These are phyloP conservation scores for Colletotrichum theobromicola DNA, from an alignment of 2,329 filamentous ascomycete species.

Conservation along the genomic window DNA sequence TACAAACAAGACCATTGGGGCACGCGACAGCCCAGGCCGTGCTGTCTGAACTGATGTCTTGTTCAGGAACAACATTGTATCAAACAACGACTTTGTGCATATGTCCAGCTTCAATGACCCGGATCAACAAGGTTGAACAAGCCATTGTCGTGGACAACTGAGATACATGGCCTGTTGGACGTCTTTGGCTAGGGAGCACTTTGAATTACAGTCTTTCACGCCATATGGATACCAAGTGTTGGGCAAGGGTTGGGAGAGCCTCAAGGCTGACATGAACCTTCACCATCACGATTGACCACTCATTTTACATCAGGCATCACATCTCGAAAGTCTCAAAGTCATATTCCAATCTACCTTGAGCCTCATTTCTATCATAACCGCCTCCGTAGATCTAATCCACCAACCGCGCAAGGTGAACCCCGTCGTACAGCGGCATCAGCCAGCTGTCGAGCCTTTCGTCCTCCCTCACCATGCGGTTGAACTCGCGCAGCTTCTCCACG, in stretches of 20 bases:
- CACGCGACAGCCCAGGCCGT: neutral
- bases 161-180: neutral
- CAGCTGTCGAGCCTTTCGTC: slow-evolving; percentile 43
- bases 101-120: neutral
- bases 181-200: neutral
- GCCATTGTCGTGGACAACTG: neutral
- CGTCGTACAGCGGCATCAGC: slow-evolving; percentile 48
- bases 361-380: neutral
- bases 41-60: neutral
- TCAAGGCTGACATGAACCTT: too few relatives aligned
- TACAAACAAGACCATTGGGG: neutral
- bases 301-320: too few relatives aligned
- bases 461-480: slow-evolving; percentile 23
- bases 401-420: slow-evolving; percentile 41
- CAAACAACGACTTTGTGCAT: neutral
- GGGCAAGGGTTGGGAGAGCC: too few relatives aligned
- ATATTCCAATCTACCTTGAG: neutral
- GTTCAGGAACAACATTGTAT: rapidly evolving
- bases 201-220: neutral
- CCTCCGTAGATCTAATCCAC: slow-evolving; percentile 35
- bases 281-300: too few relatives aligned
- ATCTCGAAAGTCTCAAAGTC: neutral
- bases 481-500: slow-evolving; percentile 21
- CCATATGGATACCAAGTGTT: too few relatives aligned
- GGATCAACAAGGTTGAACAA: neutral